Base-by-base conservation (phyloP, 2,329 filamentous ascomycete genomes). In the Verticillium albo-atrum region DNA sequence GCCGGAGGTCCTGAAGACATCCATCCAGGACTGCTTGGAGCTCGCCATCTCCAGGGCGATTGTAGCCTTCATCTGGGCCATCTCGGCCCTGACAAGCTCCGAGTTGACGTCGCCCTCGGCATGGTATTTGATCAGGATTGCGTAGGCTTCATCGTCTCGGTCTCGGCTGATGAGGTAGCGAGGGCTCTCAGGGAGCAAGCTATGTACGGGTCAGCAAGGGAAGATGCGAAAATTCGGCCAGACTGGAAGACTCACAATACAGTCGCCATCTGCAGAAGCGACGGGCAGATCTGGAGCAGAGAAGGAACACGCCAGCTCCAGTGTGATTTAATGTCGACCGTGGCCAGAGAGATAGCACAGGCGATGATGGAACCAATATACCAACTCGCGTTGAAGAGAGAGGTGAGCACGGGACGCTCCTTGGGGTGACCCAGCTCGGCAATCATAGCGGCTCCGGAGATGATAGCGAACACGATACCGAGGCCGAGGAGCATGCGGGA, bases 371-470 rank as follows among this genome's bases (percentile, higher is more conserved):
- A 73, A 6, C 82, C 82, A 51, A 85, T 70, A 62, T 83, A 78
- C 64, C 82, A 85, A 10, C 79, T 81, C 71, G 73, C 79, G 66
- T 86, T 86, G 75, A 86, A 86, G 20, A 67, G 58, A 1, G 82
- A 84, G 1, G 82, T 86, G 58, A 86, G 63, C 51, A 83, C 75
- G 0, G 83, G 75, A 56, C 84, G 81, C 68, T 86, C 83, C 69
- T 84, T 85, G 4, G 83, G 83, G 67, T 86, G 80, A 3, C 77
- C 81, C 15, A 87, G 72, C 68, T 87, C 84, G 66, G 82, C 83
- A 27, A 87, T 82, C 53, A 86, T 71, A 9, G 81, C 77, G 2
- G 83, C 83, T 3, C 80, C 83, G 6, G 81, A 80, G 57, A 86
- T 80, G 65, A 86, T 86, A 63, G 78, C 81, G 57, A 81, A 82